A percentile compares a stretch with the other conserved stretches of the same genome.
Evolutionary conservation across 1,139 yeast genomes (phyloP).

Genomic region (Nematodospora anomalae): DNA sequence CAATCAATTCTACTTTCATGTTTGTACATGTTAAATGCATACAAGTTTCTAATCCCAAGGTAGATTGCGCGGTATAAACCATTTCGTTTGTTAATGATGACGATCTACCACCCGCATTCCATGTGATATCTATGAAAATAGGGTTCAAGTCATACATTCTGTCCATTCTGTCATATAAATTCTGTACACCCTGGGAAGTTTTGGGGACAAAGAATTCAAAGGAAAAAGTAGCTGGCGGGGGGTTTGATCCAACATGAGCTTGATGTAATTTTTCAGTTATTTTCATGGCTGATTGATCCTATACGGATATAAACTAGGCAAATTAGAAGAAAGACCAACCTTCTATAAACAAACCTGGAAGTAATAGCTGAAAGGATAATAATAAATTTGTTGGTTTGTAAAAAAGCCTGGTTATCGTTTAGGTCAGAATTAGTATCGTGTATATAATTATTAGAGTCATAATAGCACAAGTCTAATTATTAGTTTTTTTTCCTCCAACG

Average conservation of each 20-base stretch:
- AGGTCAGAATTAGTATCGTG: neutral
- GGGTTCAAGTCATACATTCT: conserved; percentile 94
- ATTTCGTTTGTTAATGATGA: conserved; percentile 83
- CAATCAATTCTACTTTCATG: conserved; percentile 81
- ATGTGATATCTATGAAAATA: conserved; percentile 89
- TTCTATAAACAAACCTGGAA: no score
- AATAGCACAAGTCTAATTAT: no score
- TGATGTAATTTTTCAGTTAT: conserved; percentile 52
- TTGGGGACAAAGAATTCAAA: conserved; percentile 98
- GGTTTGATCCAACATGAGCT: conserved; percentile 44
- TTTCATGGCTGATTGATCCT: conserved; percentile 35
- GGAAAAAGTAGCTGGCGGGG: conserved; percentile 75
- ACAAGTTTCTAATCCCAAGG: conserved; percentile 93
- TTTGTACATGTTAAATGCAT: conserved; percentile 98
- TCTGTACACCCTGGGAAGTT: conserved; percentile 95
- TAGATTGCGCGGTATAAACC: conserved; percentile 88
- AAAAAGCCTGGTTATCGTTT: neutral
- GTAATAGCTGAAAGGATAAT: no score
- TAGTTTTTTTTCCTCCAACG: neutral
- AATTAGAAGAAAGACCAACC: no score
- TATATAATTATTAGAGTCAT: neutral
- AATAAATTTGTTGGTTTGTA: neutral
- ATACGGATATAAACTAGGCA: no score
- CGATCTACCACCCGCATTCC: conserved; percentile 96
- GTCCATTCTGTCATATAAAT: conserved; percentile 94